Evolutionary conservation across 768 basidiomycete species (phyloP).

Genomic region (Dictyophora rubrovolvata): DNA sequence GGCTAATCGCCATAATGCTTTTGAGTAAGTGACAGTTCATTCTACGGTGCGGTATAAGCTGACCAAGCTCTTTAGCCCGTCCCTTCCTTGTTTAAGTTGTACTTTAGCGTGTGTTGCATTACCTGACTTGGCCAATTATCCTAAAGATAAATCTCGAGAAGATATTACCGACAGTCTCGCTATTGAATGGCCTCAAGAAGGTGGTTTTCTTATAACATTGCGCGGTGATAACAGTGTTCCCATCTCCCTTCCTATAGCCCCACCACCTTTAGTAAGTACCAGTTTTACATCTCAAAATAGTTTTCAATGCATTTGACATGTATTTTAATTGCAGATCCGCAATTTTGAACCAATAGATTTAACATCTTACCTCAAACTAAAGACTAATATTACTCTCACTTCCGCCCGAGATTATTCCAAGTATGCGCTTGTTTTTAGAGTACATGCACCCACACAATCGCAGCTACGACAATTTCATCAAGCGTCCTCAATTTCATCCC

Average conservation of each 20-base stretch:
- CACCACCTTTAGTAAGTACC: not conserved
- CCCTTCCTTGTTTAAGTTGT: not conserved
- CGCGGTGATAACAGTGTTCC: not conserved
- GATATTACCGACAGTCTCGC: not conserved
- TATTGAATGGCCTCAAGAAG: slow-evolving; percentile 7
- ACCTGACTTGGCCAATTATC: not conserved
- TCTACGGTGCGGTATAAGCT: not conserved
- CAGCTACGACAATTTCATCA: not conserved
- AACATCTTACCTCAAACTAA: not conserved
- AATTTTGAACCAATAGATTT: slow-evolving; percentile 1
- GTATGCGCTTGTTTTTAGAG: not conserved
- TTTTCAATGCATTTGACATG: not conserved
- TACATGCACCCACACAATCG: not conserved
- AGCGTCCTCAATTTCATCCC: not conserved
- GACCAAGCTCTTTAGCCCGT: not conserved
- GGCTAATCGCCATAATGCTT: not conserved
- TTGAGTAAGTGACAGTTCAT: not conserved
- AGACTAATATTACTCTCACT: slow-evolving; percentile 1
- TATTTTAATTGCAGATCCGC: not conserved
- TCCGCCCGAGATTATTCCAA: not conserved
- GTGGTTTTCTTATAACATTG: slow-evolving; percentile 2
- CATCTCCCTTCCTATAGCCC: not conserved
- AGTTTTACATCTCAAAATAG: not conserved
- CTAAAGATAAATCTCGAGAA: not conserved
- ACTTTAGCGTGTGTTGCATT: not conserved